Evolutionary conservation across 768 basidiomycete species (phyloP), one percentile per base, ranked within the genome.

Genomic region (Russula brevipes): DNA sequence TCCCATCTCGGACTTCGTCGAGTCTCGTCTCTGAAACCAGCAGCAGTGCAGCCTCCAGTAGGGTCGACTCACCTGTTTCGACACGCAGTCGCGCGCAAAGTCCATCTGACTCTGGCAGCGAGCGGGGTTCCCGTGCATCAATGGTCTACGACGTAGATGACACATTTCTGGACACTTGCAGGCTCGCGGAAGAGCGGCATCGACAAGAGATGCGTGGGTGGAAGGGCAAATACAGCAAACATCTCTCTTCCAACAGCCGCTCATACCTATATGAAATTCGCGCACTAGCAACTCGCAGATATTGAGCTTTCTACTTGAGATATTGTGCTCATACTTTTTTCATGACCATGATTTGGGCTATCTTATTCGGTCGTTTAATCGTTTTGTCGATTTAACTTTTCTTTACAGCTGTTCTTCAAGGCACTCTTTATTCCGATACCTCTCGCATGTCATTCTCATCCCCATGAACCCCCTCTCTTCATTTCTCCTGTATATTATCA

Each of bases 131-230:
- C 47, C 81, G 90, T 64, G 89, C 87, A 45, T 89, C 87, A 7
- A 83, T 90, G 77, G 82, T 89, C 39, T 85, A 81, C 70, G 87
- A 91, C 69, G 81, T 93, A 33, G 87, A 91, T 61, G 86, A 90
- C 65, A 77, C 81, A 59, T 87, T 96, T 69, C 75, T 88, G 65
- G 82, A 84, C 65, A 80, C 80, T 60, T 94, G 91, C 71, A 82
- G 83, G 50, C 75, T 76, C 12, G 94, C 93, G 9, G 93, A 94
- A 73, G 85, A 86, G 71, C 82, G 92, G 56, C 94, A 97, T 76
- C 83, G 83, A 54, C 74, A 73, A 30, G 94, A 97, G 76, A 89
- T 94, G 81, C 88, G 85, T 67, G 89, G 89, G 5, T 96, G 93
- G 94, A 73, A 73, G 35, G 68, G 67, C 39, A 68, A 70, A 42